Conservation (phyloP, 352 stramenopile species). For the Phytophthora hybrid region DNA sequence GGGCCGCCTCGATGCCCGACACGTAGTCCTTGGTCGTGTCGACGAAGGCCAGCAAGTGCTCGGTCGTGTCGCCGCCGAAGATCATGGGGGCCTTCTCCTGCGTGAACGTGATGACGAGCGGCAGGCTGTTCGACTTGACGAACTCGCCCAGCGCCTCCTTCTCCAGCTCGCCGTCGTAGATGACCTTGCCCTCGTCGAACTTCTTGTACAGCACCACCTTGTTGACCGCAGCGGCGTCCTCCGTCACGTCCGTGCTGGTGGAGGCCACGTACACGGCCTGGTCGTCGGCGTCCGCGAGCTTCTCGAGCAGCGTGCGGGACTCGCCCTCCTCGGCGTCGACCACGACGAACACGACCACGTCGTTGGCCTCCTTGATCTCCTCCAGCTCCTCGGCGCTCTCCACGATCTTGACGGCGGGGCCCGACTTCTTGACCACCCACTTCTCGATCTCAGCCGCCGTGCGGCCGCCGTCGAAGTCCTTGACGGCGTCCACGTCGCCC, state of each 20-base stretch:
- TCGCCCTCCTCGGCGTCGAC: constrained; percentile 85
- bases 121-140: constrained; percentile 84
- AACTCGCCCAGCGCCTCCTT: constrained; percentile 71
- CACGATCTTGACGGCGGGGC: constrained; percentile 88
- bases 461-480: constrained; percentile 91
- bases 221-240: constrained; percentile 64
- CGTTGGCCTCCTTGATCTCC: constrained; percentile 81
- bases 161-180: constrained; percentile 82
- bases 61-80: constrained; percentile 88
- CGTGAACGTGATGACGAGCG: constrained; percentile 92
- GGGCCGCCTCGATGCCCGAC: constrained; percentile 55
- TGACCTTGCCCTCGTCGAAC: constrained; percentile 86
- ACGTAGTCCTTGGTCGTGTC: constrained; percentile 79
- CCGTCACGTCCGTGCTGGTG: constrained; percentile 67
- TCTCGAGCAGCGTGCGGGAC: constrained; percentile 71
- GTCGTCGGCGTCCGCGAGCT: constrained; percentile 78
- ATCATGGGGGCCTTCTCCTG: constrained; percentile 92
- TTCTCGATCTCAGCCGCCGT: constrained; percentile 89
- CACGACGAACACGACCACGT: constrained; percentile 88
- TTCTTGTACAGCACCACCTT: constrained; percentile 88
- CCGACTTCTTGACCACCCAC: constrained; percentile 94
- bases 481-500: constrained; percentile 75
- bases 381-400: constrained; percentile 73
- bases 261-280: constrained; percentile 83
- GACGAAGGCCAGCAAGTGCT: constrained; percentile 91